Conservation (phyloP, 805 yeast species). For the Barnettozyma pratensis region DNA sequence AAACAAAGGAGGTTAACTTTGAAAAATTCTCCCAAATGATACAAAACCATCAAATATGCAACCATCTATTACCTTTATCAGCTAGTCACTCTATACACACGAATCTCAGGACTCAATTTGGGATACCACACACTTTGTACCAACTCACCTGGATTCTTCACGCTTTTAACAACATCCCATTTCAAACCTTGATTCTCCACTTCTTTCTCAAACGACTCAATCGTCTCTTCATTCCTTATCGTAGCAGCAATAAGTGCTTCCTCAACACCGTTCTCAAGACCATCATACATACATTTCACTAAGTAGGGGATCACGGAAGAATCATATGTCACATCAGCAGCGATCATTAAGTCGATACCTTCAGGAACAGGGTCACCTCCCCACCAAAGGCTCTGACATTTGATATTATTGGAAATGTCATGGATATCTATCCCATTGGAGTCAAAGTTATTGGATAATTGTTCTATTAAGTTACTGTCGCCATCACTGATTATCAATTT, state of each 20-base stretch:
- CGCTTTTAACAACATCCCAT: constrained; percentile 11
- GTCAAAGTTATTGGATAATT: constrained; percentile 37
- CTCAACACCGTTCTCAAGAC: constrained; percentile 14
- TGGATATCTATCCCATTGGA: constrained; percentile 33
- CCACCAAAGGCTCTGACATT: constrained; percentile 55
- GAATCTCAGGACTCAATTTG: constrained; percentile 14
- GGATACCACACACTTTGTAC: constrained; percentile 18
- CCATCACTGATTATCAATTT: constrained; percentile 61
- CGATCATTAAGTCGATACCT: constrained; percentile 50
- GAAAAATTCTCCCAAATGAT: background rate
- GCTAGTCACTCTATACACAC: constrained; percentile 10
- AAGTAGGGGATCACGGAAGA: constrained; percentile 50
- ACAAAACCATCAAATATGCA: background rate
- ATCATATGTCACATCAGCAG: constrained; percentile 90
- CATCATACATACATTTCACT: constrained; percentile 37
- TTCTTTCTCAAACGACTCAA: constrained; percentile 35
- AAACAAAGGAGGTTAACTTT: constrained; percentile 1
- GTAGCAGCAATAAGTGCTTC: constrained; percentile 65
- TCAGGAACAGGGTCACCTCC: constrained; percentile 39
- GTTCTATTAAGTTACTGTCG: constrained; percentile 48
- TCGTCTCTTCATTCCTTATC: constrained; percentile 55
- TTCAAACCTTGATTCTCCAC: constrained; percentile 22
- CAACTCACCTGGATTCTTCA: constrained; percentile 20
- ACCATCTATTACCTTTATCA: background rate
- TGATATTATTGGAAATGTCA: constrained; percentile 11